A percentile compares a stretch with the other conserved stretches of the same genome.
These are phyloP conservation scores for Cryptococcus sp. DNA, from an alignment of 1,284 basidiomycete genomes.

Conservation along the genomic window DNA sequence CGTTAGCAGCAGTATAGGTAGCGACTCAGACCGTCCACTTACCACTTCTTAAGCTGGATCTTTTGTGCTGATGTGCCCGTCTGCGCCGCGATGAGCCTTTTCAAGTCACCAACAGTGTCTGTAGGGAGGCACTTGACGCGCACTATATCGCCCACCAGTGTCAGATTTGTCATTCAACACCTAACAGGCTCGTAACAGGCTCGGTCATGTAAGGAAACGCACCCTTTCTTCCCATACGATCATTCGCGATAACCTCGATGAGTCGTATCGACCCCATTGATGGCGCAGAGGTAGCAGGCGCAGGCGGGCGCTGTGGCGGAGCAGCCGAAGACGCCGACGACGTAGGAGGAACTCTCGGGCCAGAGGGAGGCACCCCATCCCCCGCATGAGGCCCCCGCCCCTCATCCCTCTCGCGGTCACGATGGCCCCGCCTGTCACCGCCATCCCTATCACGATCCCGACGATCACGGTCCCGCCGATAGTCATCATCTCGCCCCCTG, in stretches of 20 bases:
- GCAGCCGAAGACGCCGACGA: constrained; percentile 6
- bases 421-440: constrained; percentile 11
- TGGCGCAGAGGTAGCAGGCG: not conserved
- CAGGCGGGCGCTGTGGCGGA: not conserved
- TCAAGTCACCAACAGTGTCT: constrained; percentile 94
- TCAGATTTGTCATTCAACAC: not conserved
- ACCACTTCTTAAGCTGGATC: constrained; percentile 98
- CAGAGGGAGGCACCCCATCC: constrained; percentile 6
- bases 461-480: constrained; percentile 6
- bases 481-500: constrained; percentile 9
- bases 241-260: constrained; percentile 89
- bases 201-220: constrained; percentile 8
- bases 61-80: constrained; percentile 81
- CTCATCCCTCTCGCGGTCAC: constrained; percentile 16
- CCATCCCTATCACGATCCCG: constrained; percentile 14
- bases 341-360: constrained; percentile 6
- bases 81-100: constrained; percentile 94
- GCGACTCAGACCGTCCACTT: constrained; percentile 35
- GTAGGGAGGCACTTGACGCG: constrained; percentile 90
- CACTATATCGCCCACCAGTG: constrained; percentile 55
- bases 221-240: constrained; percentile 96
- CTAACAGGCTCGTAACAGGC: not conserved
- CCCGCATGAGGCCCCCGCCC: constrained; percentile 17
- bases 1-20: not conserved
- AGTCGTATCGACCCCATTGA: constrained; percentile 30